Base-by-base conservation (phyloP, 257 asterid genomes). In the Plantago major region DNA sequence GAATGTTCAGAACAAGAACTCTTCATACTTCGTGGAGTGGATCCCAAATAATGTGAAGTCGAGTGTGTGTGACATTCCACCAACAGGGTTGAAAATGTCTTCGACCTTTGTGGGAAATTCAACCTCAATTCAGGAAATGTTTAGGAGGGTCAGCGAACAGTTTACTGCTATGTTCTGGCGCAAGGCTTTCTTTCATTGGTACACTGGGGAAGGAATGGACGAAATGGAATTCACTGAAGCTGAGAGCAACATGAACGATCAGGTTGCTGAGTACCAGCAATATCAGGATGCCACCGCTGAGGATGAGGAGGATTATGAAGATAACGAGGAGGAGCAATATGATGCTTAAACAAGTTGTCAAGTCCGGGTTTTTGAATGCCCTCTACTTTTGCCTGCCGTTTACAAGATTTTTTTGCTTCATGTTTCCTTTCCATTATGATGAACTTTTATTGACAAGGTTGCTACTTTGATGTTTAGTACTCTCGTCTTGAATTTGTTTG, bases 141-240 rank as follows among this genome's bases (percentile, higher is more conserved):
- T 83, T 51, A 71, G 90, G 71, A 57, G 90, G 9, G 90, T 83
- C 67, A 83, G 90, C 60, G 90, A 83, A 69, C 90, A 83, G 73
- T 83, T 83, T 53, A 83, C 90, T 3, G 90, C 90, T 14, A 83
- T 83, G 90, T 83, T 78, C 64, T 46, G 90, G 58, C 85, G 87
- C 26, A 81, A 81, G 78, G 90, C 87, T 0, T 81, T 84, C 65
- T 58, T 81, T 75, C 87, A 78, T 45, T 84, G 90, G 90, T 84
- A 83, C 67, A 80, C 85, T 0, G 90, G 90, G 9, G 85, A 83
- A 64, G 90, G 87, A 10, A 83, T 83, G 90, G 90, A 83, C 14
- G 90, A 83, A 51, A 80, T 80, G 90, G 90, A 83, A 46, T 83
- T 83, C 40, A 83, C 90, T 0, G 90, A 83, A 52, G 90, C 87